Evolutionary conservation across 805 yeast species (phyloP).

Genomic region (Wickerhamiella galacta): DNA sequence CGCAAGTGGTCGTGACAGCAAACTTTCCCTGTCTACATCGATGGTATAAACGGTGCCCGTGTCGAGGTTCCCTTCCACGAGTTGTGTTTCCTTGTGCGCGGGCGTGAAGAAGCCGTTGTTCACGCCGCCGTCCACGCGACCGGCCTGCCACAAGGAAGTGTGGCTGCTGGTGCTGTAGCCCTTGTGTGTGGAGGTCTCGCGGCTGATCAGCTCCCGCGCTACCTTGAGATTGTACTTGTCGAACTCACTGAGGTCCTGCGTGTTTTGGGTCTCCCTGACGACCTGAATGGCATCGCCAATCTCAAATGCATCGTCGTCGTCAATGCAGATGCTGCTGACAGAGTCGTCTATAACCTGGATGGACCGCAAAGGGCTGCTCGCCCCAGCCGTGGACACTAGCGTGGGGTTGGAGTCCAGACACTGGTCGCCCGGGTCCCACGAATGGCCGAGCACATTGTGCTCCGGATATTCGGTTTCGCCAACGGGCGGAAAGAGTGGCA

Average conservation of each 20-base stretch:
- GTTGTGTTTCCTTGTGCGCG: slow-evolving; percentile 8
- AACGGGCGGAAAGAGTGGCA: too few species aligned
- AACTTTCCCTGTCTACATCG: too few species aligned
- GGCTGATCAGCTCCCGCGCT: slow-evolving; percentile 15
- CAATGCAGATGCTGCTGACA: slow-evolving; percentile 19
- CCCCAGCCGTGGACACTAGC: background rate
- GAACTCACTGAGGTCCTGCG: slow-evolving; percentile 13
- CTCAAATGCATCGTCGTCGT: slow-evolving; percentile 16
- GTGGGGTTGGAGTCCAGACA: too few species aligned
- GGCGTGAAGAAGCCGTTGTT: background rate
- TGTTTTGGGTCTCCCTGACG: slow-evolving; percentile 5
- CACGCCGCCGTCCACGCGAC: slow-evolving; percentile 2
- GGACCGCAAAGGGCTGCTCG: background rate
- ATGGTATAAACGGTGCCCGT: background rate
- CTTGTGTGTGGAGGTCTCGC: slow-evolving; percentile 7
- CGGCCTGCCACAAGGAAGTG: slow-evolving; percentile 3
- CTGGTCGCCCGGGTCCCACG: too few species aligned
- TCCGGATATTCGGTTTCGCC: too few species aligned
- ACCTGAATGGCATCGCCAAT: slow-evolving; percentile 16
- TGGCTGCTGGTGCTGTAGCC: slow-evolving; percentile 5
- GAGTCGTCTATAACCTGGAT: slow-evolving; percentile 18
- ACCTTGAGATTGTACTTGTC: slow-evolving; percentile 16
- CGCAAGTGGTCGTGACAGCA: too few species aligned
- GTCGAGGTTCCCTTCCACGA: too few species aligned
- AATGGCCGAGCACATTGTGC: too few species aligned